Conservation (phyloP, 2,329 filamentous ascomycete species). For the Ophiognomonia clavigignenti-juglandacearum region DNA sequence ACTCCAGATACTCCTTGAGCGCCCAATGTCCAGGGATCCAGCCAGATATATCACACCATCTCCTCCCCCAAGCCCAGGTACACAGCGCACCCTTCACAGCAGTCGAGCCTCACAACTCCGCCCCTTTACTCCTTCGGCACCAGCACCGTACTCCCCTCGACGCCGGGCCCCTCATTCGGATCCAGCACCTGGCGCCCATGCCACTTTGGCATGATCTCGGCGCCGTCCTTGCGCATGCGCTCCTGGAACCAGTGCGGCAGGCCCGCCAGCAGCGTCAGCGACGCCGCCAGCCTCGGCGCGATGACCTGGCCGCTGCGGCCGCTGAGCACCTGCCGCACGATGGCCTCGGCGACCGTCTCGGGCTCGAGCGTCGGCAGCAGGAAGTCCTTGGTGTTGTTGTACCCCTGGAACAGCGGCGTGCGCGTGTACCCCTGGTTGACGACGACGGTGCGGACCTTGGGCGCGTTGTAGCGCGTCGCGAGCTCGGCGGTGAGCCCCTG, state of each 20-base stretch:
- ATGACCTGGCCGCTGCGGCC: slow-evolving; percentile 54
- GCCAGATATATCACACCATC: no score
- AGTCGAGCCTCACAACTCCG: no score
- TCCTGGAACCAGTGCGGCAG: slow-evolving; percentile 62
- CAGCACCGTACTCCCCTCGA: no score
- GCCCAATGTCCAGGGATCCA: no score
- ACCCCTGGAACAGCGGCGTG: slow-evolving; percentile 55
- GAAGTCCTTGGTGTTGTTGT: slow-evolving; percentile 45
- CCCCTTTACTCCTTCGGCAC: no score
- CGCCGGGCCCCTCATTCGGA: no score
- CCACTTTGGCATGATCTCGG: slow-evolving; percentile 38
- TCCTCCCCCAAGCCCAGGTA: no score
- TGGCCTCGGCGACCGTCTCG: slow-evolving; percentile 59
- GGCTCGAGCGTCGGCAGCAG: slow-evolving; percentile 50
- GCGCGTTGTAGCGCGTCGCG: slow-evolving; percentile 54
- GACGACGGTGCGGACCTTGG: slow-evolving; percentile 60
- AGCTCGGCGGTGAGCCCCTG: slow-evolving; percentile 60
- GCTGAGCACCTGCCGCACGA: slow-evolving; percentile 54
- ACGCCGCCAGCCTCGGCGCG: slow-evolving; percentile 40
- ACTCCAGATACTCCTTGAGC: no score
- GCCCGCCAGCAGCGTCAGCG: slow-evolving; percentile 40
- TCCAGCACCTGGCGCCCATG: slow-evolving; percentile 42
- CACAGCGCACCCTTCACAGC: no score
- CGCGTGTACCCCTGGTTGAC: slow-evolving; percentile 60
- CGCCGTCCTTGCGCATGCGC: slow-evolving; percentile 38